Conservation (phyloP, 192 early-diverging fungal genomes). For the Coemansia sp. region DNA sequence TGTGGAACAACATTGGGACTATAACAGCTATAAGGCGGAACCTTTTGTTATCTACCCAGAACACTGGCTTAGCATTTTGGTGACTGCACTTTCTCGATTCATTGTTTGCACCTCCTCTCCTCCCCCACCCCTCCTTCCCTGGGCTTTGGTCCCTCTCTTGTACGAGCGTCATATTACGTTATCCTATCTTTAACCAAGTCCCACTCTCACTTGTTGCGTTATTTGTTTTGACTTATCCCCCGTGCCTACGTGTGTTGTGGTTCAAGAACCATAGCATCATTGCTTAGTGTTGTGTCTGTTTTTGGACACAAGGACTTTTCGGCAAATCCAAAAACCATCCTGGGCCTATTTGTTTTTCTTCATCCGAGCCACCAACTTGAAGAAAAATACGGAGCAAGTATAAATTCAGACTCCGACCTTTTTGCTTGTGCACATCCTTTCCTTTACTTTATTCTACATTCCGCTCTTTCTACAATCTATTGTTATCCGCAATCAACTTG, state of each 20-base stretch:
- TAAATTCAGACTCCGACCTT: constrained; percentile 30
- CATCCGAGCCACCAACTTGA: not conserved
- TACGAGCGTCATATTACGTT: not conserved
- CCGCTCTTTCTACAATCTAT: not conserved
- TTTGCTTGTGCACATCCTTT: constrained; percentile 2
- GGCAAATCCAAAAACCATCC: not conserved
- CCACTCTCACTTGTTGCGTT: constrained; percentile 13
- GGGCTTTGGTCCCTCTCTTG: not conserved
- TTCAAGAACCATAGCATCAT: not conserved
- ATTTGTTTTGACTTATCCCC: constrained; percentile 8
- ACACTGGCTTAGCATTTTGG: not conserved
- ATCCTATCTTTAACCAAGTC: not conserved
- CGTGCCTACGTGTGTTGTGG: not conserved
- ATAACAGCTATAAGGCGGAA: not conserved
- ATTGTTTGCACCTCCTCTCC: constrained; percentile 17
- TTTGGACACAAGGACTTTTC: not conserved
- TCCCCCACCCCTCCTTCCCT: not conserved
- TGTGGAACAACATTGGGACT: not conserved
- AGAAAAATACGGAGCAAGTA: not conserved
- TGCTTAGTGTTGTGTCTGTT: not conserved
- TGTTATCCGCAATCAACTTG: not conserved
- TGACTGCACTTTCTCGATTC: constrained; percentile 2
- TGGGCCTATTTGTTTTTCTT: not conserved
- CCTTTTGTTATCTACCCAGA: not conserved
- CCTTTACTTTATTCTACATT: constrained; percentile 5